These are phyloP conservation scores for Ophiobolus disseminans DNA, from an alignment of 2,329 filamentous ascomycete genomes.

Conservation along the genomic window DNA sequence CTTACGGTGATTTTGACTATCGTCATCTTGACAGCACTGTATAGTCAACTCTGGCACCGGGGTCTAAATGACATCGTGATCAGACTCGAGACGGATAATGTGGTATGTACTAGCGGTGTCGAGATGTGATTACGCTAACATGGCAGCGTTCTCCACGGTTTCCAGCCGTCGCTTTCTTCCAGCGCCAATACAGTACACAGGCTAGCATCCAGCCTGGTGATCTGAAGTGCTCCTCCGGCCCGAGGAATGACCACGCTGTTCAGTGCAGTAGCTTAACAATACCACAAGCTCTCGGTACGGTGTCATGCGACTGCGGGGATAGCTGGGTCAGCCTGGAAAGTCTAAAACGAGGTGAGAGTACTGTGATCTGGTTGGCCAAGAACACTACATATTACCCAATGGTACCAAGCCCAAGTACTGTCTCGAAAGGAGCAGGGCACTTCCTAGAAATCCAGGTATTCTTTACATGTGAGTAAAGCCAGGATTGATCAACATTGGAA, in stretches of 20 bases:
- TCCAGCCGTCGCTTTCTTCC: constrained; percentile 11
- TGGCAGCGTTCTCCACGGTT: constrained; percentile 4
- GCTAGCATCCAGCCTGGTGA: not conserved
- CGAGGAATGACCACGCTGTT: constrained; percentile 3
- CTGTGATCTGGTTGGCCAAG: constrained; percentile 5
- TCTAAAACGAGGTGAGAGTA: not conserved
- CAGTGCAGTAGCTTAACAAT: constrained; percentile 7
- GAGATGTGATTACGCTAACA: not conserved
- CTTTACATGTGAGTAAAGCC: constrained; percentile 7
- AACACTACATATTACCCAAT: constrained; percentile 9
- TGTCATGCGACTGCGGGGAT: constrained; percentile 12
- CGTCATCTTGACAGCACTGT: constrained; percentile 5
- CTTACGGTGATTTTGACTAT: constrained; percentile 7
- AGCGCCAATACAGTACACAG: not conserved
- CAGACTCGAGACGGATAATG: constrained; percentile 5
- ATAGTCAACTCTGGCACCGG: constrained; percentile 6
- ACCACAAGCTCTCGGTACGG: not conserved
- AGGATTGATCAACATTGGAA: not conserved
- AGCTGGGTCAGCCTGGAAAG: constrained; percentile 7
- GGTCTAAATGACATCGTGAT: constrained; percentile 9
- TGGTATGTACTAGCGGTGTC: not conserved
- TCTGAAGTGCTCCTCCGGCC: constrained; percentile 13
- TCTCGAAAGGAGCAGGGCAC: constrained; percentile 12
- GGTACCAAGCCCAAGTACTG: constrained; percentile 3
- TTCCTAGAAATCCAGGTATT: constrained; percentile 10